A percentile compares a stretch with the other conserved stretches of the same genome.
Conservation (phyloP, 208 protist genomes). For the Crithidia expoeki region DNA sequence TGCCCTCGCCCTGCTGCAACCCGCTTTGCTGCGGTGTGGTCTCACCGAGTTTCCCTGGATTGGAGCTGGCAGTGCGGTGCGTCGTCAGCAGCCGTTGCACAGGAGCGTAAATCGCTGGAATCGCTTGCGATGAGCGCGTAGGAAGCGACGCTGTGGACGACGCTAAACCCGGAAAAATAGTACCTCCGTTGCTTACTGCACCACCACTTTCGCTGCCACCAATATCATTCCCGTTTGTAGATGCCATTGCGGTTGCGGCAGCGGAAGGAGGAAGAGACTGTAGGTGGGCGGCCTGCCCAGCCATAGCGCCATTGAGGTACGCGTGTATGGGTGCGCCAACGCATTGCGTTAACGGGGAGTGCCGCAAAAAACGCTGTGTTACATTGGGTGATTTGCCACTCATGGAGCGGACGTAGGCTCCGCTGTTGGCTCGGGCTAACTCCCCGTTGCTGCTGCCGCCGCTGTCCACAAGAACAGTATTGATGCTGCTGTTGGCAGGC, state of each 20-base stretch:
- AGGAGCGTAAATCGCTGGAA: constrained; percentile 25
- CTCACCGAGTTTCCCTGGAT: neutral
- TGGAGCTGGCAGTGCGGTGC: neutral
- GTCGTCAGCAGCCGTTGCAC: constrained; percentile 27
- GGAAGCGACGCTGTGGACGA: constrained; percentile 14
- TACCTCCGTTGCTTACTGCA: neutral
- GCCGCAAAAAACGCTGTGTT: constrained; percentile 29
- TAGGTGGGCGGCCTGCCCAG: constrained; percentile 32
- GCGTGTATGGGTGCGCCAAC: constrained; percentile 25
- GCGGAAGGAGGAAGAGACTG: constrained; percentile 13
- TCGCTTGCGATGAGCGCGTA: constrained; percentile 6
- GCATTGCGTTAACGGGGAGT: constrained; percentile 29
- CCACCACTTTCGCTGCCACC: neutral
- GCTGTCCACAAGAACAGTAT: neutral
- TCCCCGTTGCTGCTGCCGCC: constrained; percentile 10
- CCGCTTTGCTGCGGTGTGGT: neutral
- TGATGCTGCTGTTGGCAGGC: neutral
- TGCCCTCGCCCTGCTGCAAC: neutral
- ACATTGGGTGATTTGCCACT: neutral
- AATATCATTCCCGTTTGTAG: neutral
- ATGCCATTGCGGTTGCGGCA: neutral
- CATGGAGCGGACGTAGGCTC: neutral
- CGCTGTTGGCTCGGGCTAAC: constrained; percentile 1
- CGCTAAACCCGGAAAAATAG: neutral
- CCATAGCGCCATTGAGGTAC: constrained; percentile 32